A percentile compares a stretch with the other conserved stretches of the same genome.
Evolutionary conservation across 2,329 filamentous ascomycete genomes (phyloP).

Genomic region (Tympanopsis confertula): DNA sequence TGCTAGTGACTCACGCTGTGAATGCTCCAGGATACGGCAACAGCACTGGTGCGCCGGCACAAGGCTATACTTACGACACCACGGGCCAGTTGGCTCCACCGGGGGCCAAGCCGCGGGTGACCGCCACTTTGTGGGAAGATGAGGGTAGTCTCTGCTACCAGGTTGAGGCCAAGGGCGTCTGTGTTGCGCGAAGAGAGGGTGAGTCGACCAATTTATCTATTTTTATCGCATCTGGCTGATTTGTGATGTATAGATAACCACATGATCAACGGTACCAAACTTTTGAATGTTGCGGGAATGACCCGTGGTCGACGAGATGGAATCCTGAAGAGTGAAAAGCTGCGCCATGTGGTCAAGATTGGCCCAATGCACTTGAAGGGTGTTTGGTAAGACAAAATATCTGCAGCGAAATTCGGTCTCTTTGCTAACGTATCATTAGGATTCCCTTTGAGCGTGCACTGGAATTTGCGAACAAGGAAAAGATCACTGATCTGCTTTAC

Average conservation of each 20-base stretch:
- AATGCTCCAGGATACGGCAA: conserved; percentile 11
- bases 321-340: conserved; percentile 94
- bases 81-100: conserved; percentile 88
- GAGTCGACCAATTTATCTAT: conserved; percentile 12
- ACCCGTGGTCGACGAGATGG: conserved; percentile 89
- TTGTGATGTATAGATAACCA: conserved; percentile 61
- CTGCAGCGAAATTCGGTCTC: conserved; percentile 4
- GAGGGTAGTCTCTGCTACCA: conserved; percentile 96
- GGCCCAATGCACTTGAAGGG: conserved; percentile 98
- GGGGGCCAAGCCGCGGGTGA: conserved; percentile 92
- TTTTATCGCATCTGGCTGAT: conserved; percentile 2
- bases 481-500: conserved; percentile 91
- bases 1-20: conserved; percentile 3
- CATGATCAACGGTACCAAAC: conserved; percentile 98
- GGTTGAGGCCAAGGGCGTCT: conserved; percentile 90
- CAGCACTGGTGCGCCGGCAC: conserved; percentile 37
- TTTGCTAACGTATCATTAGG: conserved; percentile 37
- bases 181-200: conserved; percentile 89
- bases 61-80: conserved; percentile 59
- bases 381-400: conserved; percentile 61
- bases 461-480: conserved; percentile 98
- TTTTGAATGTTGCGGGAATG: conserved; percentile 96
- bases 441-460: conserved; percentile 96
- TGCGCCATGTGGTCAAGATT: conserved; percentile 94
- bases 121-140: conserved; percentile 94